Base-by-base conservation (phyloP, 805 yeast species). In the Ogataea pini region DNA sequence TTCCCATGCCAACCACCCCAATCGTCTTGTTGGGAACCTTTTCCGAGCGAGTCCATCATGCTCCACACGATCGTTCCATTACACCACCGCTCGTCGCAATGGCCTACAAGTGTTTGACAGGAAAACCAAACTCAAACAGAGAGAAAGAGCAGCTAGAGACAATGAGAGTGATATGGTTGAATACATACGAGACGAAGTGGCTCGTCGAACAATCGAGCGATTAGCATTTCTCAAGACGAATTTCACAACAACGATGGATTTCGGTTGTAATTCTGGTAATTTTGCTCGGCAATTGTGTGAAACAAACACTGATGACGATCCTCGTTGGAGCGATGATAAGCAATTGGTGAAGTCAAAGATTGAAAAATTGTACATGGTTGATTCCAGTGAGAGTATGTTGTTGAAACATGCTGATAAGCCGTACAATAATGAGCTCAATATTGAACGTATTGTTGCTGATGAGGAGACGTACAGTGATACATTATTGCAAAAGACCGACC, bases 261-360 rank as follows among this genome's bases (percentile, higher is more conserved):
- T 86, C 48, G 96, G 96, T 3, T 75, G 85, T 9, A 82, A 86
- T 40, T 74, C 83, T 46, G 96, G 96, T 0, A 82, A 80, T 61
- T 61, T 69, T 29, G 70, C 62, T 38, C 59, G 57, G 54, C 48
- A 60, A 27, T 42, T 69, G 28, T 61, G 66, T 43, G 79, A 75
- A 18, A 58, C 58, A 2, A 68, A 73, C 18, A 73, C 67, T 17
- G 63, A 62, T 38, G 64, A 69, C 22, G 67, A 68, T 31, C 60
- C 64, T 32, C 76, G 76, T 52, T 71, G 76, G 56, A 73, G 71
- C 44, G 75, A 73, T 13, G 90, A 85, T 51, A 77, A 79, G 40
- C 60, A 65, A 19, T 56, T 71, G n/a, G 85, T 86, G 19, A 71
- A 73, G 41, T 60, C 69, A 7, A 78, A 85, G 50, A 71, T 84